These are phyloP conservation scores for Cutaneotrichosporon cavernicola DNA, from an alignment of 1,284 basidiomycete genomes.

Conservation along the genomic window DNA sequence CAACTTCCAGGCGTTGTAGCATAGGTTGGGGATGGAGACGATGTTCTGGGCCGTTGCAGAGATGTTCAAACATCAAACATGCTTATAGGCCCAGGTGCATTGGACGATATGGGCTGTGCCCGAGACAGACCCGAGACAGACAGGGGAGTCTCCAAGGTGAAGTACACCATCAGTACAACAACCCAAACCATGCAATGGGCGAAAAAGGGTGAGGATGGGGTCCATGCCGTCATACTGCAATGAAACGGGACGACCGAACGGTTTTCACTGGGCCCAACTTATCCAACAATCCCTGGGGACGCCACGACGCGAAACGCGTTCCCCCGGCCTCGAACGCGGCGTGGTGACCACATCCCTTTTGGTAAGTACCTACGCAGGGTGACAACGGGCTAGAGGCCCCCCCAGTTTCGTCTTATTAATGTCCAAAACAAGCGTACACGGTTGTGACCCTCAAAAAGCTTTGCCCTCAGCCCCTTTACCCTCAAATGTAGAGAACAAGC, in stretches of 20 bases:
- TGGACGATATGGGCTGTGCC: neutral
- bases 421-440: too few species aligned
- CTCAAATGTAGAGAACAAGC: too few species aligned
- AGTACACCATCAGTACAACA: neutral
- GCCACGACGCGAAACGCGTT: neutral
- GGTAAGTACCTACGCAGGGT: too few species aligned
- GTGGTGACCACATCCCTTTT: neutral
- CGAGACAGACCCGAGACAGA: neutral
- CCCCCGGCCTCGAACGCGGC: neutral
- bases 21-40: neutral
- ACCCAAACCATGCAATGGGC: too few species aligned
- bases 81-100: neutral
- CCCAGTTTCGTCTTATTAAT: too few species aligned
- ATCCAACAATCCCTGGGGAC: too few species aligned
- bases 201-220: too few species aligned
- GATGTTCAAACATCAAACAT: neutral
- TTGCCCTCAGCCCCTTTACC: too few species aligned
- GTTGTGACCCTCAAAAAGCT: too few species aligned
- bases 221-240: too few species aligned
- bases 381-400: too few species aligned
- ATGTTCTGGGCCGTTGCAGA: neutral
- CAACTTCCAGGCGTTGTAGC: conserved; percentile 87
- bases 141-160: neutral
- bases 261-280: neutral
- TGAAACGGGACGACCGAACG: too few species aligned